Percentiles rank a stretch among this genome's conserved stretches.
Conservation (phyloP, 2,329 filamentous ascomycete genomes). For the Penicillium brevicompactum region DNA sequence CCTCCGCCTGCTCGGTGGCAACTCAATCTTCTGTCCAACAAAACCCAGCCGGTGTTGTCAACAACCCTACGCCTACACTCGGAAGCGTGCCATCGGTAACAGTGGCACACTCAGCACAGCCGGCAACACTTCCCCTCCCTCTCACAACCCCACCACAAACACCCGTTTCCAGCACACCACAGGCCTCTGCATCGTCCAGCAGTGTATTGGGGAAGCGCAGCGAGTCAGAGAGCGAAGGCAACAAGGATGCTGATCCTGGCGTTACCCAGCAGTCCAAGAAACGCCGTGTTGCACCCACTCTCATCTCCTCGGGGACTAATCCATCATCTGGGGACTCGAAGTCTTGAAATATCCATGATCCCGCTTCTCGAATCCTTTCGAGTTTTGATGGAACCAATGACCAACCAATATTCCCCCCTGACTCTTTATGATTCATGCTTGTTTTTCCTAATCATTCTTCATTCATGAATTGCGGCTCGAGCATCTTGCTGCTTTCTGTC, state of each 20-base stretch:
- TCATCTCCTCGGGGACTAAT: conserved; percentile 45
- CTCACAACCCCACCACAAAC: conserved; percentile 91
- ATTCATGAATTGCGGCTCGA: conserved; percentile 3
- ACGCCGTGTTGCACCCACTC: conserved; percentile 70
- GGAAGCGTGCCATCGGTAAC: conserved; percentile 76
- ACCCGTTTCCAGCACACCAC: conserved; percentile 57
- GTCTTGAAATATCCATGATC: background rate
- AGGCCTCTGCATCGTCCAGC: conserved; percentile 58
- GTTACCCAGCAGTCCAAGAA: conserved; percentile 62
- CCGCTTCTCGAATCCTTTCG: background rate
- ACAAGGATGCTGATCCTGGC: conserved; percentile 44
- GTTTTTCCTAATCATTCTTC: conserved; percentile 7
- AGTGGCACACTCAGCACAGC: conserved; percentile 64
- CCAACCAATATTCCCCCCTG: background rate
- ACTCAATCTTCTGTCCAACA: conserved; percentile 56
- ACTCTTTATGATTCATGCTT: conserved; percentile 26
- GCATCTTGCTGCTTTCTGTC: background rate
- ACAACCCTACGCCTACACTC: conserved; percentile 76
- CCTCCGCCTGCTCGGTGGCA: conserved; percentile 77
- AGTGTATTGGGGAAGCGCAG: conserved; percentile 58
- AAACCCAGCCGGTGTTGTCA: conserved; percentile 56
- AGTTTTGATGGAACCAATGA: background rate
- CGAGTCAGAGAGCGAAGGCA: conserved; percentile 50
- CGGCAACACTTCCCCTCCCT: conserved; percentile 67
- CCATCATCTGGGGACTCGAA: conserved; percentile 16